Conservation (phyloP, 164 flowering plant genomes). For the Piper longum region DNA sequence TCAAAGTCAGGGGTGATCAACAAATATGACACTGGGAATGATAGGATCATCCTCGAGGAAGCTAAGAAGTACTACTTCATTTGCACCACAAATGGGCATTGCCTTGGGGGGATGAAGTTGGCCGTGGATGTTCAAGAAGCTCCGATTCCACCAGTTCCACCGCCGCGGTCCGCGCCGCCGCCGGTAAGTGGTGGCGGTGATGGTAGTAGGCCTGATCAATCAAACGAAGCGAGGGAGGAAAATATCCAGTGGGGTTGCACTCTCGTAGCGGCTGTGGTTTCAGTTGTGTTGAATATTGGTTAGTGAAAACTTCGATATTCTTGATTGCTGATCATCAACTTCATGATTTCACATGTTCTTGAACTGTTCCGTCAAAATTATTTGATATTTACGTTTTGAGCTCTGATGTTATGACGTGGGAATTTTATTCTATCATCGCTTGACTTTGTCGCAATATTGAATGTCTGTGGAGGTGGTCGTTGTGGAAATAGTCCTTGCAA, state of each 20-base stretch:
- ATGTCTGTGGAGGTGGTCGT: neutral
- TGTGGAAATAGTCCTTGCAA: neutral
- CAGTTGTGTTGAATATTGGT: neutral
- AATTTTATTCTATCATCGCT: no score
- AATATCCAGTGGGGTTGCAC: neutral
- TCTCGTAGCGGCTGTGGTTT: neutral
- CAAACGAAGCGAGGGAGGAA: neutral
- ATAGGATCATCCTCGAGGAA: conserved; percentile 20
- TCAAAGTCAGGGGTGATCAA: conserved; percentile 22
- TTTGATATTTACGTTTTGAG: no score
- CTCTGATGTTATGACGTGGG: no score
- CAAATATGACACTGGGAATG: conserved; percentile 27
- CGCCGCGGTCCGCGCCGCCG: neutral
- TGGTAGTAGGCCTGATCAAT: neutral
- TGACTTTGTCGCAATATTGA: no score
- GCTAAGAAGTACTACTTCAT: conserved; percentile 40
- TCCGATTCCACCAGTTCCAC: neutral
- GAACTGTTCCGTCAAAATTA: neutral
- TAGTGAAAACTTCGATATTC: neutral
- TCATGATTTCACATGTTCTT: neutral
- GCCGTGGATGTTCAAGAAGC: conserved; percentile 14
- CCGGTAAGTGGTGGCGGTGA: neutral
- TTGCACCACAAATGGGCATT: conserved; percentile 32
- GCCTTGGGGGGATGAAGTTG: conserved; percentile 47
- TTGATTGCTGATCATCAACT: neutral